These are phyloP conservation scores for Sporisorium reilianum DNA, from an alignment of 1,284 basidiomycete genomes.

Conservation along the genomic window DNA sequence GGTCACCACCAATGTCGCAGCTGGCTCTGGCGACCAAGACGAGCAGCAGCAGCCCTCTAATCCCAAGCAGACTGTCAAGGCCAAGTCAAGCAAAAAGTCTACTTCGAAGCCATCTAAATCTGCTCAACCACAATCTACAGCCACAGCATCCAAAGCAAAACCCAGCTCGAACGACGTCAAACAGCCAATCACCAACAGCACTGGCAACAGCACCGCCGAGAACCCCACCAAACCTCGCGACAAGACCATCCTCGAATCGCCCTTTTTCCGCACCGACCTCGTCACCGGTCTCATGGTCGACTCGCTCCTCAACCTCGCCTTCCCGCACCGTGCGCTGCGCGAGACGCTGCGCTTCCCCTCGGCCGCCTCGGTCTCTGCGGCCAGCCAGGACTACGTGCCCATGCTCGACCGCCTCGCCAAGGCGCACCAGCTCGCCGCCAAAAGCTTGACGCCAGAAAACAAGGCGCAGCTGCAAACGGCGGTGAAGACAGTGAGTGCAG, in stretches of 20 bases:
- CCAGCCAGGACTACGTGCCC: slow-evolving; percentile 25
- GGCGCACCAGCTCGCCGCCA: slow-evolving; percentile 20
- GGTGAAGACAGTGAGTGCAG: slow-evolving; percentile 27
- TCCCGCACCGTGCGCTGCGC: slow-evolving; percentile 38
- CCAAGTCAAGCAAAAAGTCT: background rate
- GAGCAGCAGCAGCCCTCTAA: background rate
- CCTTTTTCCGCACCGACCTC: slow-evolving; percentile 48
- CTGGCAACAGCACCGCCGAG: background rate
- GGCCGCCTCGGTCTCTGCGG: slow-evolving; percentile 15
- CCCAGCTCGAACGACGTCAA: background rate
- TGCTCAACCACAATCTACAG: no score
- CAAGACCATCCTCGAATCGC: slow-evolving; percentile 47
- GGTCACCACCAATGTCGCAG: background rate
- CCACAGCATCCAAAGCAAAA: background rate
- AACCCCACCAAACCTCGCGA: slow-evolving; percentile 20
- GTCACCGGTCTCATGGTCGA: slow-evolving; percentile 47
- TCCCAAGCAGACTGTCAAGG: background rate
- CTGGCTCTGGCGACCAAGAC: background rate
- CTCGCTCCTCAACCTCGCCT: slow-evolving; percentile 34
- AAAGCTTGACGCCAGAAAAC: slow-evolving; percentile 23
- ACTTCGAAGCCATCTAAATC: background rate
- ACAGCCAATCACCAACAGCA: no score
- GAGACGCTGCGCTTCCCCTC: slow-evolving; percentile 31
- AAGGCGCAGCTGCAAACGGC: slow-evolving; percentile 32
- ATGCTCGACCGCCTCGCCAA: slow-evolving; percentile 29